Percentiles rank a stretch among this genome's conserved stretches.
Evolutionary conservation across 192 early-diverging fungal species (phyloP).

Genomic region (Coemansia sp.): DNA sequence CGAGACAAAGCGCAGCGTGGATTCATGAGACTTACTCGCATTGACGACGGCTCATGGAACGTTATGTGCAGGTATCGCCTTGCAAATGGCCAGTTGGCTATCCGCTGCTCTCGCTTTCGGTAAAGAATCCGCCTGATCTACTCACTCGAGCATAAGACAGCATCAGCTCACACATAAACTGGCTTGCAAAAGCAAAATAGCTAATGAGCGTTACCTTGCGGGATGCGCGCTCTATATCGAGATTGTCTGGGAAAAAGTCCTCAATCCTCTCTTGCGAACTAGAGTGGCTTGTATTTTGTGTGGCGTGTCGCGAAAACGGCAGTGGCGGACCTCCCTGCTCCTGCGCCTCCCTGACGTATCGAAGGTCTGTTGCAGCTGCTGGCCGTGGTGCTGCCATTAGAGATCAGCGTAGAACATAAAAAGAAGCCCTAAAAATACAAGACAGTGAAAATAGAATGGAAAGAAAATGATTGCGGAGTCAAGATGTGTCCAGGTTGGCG

Average conservation of each 20-base stretch:
- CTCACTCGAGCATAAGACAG: not conserved
- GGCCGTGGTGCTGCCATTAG: not conserved
- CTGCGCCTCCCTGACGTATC: not conserved
- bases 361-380: not conserved
- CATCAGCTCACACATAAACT: not conserved
- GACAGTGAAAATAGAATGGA: not conserved
- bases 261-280: constrained; percentile 10
- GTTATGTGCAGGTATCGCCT: constrained; percentile 35
- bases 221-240: constrained; percentile 21
- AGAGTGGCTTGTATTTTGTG: constrained; percentile 2
- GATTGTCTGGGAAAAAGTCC: constrained; percentile 38
- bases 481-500: not conserved
- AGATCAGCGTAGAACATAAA: not conserved
- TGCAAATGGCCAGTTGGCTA: constrained; percentile 22
- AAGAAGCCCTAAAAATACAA: not conserved
- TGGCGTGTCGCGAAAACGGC: not conserved
- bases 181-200: not conserved
- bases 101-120: constrained; percentile 31
- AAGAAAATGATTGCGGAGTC: not conserved
- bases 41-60: constrained; percentile 46
- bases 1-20: not conserved
- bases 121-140: constrained; percentile 45
- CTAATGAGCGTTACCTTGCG: too few relatives aligned
- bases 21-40: constrained; percentile 20
- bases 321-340: not conserved